phyloP scores from a whole-genome alignment of 2,329 filamentous ascomycete species.

The Xylaria sp. region DNA sequence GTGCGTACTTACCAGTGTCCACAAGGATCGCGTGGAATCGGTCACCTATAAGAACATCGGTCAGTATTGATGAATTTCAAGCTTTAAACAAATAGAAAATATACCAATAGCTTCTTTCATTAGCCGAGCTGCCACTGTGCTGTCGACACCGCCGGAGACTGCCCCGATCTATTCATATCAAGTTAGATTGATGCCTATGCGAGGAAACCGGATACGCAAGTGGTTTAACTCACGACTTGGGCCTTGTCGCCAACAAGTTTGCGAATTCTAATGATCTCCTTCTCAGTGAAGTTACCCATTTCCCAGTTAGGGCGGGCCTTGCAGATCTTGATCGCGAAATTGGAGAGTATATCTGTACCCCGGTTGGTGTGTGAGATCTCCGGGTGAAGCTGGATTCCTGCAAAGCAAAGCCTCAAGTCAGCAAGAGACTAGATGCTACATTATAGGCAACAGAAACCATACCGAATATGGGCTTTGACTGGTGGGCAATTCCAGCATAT shows the following conservation, averaged over 20 bases:
- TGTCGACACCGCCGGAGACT: conserved; percentile 87
- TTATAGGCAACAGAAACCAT: conserved; percentile 22
- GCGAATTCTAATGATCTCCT: conserved; percentile 83
- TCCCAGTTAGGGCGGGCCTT: conserved; percentile 80
- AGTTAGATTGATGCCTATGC: background rate
- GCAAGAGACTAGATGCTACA: background rate
- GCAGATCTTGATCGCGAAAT: conserved; percentile 88
- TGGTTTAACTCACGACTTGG: conserved; percentile 66
- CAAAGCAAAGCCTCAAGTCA: conserved; percentile 36
- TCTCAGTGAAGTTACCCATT: conserved; percentile 84
- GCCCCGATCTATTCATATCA: conserved; percentile 65
- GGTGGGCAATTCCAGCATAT: conserved; percentile 82
- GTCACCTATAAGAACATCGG: conserved; percentile 61
- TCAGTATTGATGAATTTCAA: background rate
- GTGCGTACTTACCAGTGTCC: conserved; percentile 71
- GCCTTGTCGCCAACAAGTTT: conserved; percentile 81
- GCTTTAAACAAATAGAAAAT: background rate
- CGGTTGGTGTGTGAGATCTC: conserved; percentile 65
- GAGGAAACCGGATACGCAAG: background rate
- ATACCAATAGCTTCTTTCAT: conserved; percentile 82
- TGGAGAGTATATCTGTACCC: conserved; percentile 57
- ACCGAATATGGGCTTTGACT: conserved; percentile 75
- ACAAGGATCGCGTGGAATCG: conserved; percentile 87
- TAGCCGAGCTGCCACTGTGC: conserved; percentile 84
- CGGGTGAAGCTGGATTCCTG: conserved; percentile 86